Conservation (phyloP, 345 rosid species). For the Hirschfeldia incana region DNA sequence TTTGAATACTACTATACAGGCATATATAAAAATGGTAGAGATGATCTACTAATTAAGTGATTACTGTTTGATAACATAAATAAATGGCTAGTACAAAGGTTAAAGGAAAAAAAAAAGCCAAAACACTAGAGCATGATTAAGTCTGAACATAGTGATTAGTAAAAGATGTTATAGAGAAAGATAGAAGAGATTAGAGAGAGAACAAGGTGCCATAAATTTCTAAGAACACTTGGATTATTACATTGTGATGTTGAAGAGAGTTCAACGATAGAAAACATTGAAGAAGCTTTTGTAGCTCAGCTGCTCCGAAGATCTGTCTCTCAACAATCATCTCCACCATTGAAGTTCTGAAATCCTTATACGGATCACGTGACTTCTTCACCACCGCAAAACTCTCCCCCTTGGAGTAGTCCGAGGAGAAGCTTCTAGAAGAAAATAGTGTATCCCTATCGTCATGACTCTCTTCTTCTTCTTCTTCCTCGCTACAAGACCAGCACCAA, state of each 20-base stretch:
- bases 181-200: conserved; percentile 32
- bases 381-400: conserved; percentile 81
- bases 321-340: conserved; percentile 90
- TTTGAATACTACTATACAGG: background rate
- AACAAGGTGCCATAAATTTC: conserved; percentile 69
- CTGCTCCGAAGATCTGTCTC: conserved; percentile 60
- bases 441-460: conserved; percentile 50
- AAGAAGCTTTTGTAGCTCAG: conserved; percentile 62
- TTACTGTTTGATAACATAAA: background rate
- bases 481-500: conserved; percentile 70
- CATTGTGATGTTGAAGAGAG: conserved; percentile 61
- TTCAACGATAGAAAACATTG: conserved; percentile 74
- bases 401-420: conserved; percentile 65
- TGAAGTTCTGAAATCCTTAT: conserved; percentile 66
- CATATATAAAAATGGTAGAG: background rate
- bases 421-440: conserved; percentile 66
- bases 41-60: background rate
- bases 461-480: conserved; percentile 46
- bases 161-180: background rate
- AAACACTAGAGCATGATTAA: conserved; percentile 10
- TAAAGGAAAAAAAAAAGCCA: background rate
- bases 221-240: conserved; percentile 62
- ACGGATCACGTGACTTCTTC: conserved; percentile 72
- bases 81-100: background rate
- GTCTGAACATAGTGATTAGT: conserved; percentile 3